Evolutionary conservation across 1,284 basidiomycete species (phyloP).

Genomic region (Moesziomyces globuligerus): DNA sequence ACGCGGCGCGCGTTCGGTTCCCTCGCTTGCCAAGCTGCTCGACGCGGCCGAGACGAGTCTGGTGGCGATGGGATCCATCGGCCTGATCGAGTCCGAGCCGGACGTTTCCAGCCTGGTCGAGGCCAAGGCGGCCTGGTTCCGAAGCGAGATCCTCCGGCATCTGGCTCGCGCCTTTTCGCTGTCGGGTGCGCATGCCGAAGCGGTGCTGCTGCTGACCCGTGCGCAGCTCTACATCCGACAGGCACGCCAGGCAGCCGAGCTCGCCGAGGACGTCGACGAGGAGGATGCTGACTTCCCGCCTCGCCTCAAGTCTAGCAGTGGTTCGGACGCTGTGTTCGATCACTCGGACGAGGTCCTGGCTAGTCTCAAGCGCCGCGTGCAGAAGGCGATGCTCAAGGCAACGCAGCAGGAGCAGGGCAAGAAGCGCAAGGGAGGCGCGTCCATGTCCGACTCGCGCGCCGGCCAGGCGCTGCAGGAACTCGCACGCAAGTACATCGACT

Average conservation of each 20-base stretch:
- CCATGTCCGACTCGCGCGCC: conserved; percentile 49
- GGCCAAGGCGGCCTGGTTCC: conserved; percentile 63
- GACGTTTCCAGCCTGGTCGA: conserved; percentile 64
- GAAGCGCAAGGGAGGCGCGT: conserved; percentile 19
- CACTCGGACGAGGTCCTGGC: conserved; percentile 43
- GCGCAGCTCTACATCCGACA: conserved; percentile 63
- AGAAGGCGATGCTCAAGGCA: conserved; percentile 39
- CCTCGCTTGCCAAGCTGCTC: conserved; percentile 61
- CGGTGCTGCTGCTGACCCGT: conserved; percentile 60
- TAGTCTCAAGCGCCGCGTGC: conserved; percentile 30
- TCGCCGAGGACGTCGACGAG: conserved; percentile 62
- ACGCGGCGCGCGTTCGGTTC: conserved; percentile 56
- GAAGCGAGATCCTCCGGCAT: conserved; percentile 56
- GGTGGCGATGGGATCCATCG: conserved; percentile 55
- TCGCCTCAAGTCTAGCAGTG: conserved; percentile 30
- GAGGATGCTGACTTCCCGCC: conserved; percentile 58
- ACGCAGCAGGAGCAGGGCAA: conserved; percentile 14
- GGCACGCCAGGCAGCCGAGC: conserved; percentile 56
- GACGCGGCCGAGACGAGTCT: conserved; percentile 61
- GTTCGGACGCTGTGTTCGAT: conserved; percentile 38
- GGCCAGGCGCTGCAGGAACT: conserved; percentile 57
- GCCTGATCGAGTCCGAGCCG: conserved; percentile 62
- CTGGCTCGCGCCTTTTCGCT: conserved; percentile 59
- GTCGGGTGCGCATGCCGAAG: conserved; percentile 49
- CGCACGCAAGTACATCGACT: conserved; percentile 62